phyloP scores from a whole-genome alignment of 176 grass and related monocot species.

The Elymus sibiricus region DNA sequence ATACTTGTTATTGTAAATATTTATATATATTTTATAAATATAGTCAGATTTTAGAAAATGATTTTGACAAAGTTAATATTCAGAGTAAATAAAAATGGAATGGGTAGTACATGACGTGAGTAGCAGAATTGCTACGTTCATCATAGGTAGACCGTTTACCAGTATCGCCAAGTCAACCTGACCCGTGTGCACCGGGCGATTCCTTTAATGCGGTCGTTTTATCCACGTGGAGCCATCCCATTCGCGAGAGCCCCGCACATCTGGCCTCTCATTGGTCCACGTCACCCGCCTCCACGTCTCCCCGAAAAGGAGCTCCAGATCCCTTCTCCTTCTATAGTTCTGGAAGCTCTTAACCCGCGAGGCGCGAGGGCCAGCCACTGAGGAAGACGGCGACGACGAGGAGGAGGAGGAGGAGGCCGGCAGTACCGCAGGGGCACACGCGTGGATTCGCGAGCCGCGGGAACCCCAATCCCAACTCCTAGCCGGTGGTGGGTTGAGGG shows the following conservation, averaged over 20 bases:
- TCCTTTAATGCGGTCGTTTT: neutral
- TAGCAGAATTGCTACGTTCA: neutral
- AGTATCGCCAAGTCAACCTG: neutral
- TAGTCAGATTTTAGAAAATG: no score
- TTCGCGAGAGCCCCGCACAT: neutral
- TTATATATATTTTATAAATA: no score
- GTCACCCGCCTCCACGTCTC: constrained; percentile 35
- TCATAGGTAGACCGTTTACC: neutral
- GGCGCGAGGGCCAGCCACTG: neutral
- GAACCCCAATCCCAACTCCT: neutral
- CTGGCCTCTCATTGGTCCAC: constrained; percentile 42
- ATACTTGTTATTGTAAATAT: no score
- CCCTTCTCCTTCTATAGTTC: constrained; percentile 33
- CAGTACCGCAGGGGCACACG: neutral
- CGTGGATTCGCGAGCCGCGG: neutral
- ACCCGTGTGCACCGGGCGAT: neutral
- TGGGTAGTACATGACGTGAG: neutral
- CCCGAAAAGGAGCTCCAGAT: neutral
- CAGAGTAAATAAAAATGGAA: no score
- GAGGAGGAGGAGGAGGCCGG: neutral
- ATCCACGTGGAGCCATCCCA: constrained; percentile 11
- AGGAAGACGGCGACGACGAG: neutral
- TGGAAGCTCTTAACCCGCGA: constrained; percentile 36
- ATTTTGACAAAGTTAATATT: no score
- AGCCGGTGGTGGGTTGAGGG: neutral